Percentiles rank a stretch among this genome's conserved stretches.
Conservation (phyloP, 257 asterid species). For the Nicotiana benthamiana region DNA sequence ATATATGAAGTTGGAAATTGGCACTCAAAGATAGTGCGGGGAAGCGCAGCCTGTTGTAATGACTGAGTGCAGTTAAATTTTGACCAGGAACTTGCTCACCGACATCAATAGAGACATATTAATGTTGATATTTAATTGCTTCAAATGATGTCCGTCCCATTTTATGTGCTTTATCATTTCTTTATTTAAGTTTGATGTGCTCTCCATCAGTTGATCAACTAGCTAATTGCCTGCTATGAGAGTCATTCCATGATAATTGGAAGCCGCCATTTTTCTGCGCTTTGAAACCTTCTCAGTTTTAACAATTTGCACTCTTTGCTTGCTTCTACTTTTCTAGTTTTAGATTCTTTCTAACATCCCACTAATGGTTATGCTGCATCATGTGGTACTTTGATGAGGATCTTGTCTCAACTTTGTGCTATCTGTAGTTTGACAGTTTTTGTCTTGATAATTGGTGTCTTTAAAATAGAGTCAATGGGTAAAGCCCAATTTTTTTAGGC, state of each 20-base stretch:
- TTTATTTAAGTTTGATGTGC: background rate
- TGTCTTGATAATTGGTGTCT: background rate
- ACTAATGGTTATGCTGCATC: background rate
- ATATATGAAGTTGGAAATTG: background rate
- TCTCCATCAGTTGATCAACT: background rate
- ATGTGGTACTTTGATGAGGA: background rate
- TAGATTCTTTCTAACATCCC: background rate
- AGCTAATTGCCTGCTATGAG: background rate
- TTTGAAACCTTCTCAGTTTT: background rate
- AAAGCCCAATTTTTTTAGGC: background rate
- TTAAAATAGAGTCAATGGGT: background rate
- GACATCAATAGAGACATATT: background rate
- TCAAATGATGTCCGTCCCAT: background rate
- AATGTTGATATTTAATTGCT: background rate
- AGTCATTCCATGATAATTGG: background rate
- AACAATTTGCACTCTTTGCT: background rate
- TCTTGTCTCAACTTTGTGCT: background rate
- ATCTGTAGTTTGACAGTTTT: background rate
- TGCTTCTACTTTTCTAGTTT: background rate
- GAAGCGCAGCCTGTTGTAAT: background rate
- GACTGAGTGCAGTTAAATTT: background rate
- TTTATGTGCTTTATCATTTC: background rate
- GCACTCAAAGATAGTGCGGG: background rate
- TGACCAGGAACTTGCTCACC: background rate
- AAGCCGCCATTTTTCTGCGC: background rate